Evolutionary conservation across 345 rosid species (phyloP).

Genomic region (Citrus sinensis): DNA sequence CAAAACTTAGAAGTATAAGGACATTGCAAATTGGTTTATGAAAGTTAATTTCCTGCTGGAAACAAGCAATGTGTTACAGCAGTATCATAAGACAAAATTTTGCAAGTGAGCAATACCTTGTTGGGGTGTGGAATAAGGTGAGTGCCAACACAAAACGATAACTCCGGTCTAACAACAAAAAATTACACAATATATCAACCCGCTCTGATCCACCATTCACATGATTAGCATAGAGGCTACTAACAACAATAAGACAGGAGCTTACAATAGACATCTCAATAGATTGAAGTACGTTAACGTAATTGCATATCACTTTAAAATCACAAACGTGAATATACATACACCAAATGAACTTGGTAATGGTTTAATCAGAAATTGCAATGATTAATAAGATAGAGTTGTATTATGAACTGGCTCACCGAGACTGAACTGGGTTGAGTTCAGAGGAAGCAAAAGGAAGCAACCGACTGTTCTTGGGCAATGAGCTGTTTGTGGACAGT

Average conservation of each 20-base stretch:
- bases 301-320: not conserved
- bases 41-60: not conserved
- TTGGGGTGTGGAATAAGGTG: slow-evolving; percentile 78
- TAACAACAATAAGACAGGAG: not conserved
- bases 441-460: slow-evolving; percentile 38
- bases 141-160: slow-evolving; percentile 54
- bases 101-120: slow-evolving; percentile 42
- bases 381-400: not conserved
- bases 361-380: not conserved
- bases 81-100: not conserved
- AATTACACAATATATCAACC: not conserved
- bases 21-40: not conserved
- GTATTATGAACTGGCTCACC: slow-evolving; percentile 25
- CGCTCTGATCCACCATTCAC: not conserved
- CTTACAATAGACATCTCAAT: not conserved
- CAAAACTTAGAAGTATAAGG: not conserved
- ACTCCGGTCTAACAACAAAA: slow-evolving; percentile 30
- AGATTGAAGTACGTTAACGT: not conserved
- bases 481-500: not conserved
- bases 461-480: slow-evolving; percentile 21
- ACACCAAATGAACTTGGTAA: not conserved
- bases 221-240: not conserved
- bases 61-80: not conserved
- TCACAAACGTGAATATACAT: not conserved
- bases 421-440: slow-evolving; percentile 28